phyloP scores from a whole-genome alignment of 2,329 filamentous ascomycete species.

The Xylariaceae sp. region DNA sequence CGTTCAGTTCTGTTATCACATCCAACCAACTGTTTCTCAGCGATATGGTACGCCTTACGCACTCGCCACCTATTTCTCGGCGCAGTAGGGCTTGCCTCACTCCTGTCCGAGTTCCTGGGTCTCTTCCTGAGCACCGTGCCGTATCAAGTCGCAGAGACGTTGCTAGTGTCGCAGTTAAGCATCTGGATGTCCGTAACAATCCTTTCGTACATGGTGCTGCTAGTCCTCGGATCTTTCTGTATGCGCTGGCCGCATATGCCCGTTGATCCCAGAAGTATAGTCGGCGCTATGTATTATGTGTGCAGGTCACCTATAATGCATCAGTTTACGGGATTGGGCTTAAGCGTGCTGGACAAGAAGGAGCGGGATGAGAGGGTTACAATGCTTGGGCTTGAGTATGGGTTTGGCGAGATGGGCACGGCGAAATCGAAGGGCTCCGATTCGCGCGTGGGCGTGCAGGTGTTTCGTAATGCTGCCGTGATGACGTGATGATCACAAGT shows the following conservation, averaged over 20 bases:
- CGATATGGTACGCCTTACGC: slow-evolving; percentile 5
- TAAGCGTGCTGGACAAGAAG: slow-evolving; percentile 5
- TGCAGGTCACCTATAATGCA: slow-evolving; percentile 8
- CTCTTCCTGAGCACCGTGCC: slow-evolving; percentile 38
- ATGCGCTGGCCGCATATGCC: slow-evolving; percentile 35
- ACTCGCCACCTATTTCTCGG: slow-evolving; percentile 10
- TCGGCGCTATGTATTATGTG: slow-evolving; percentile 34
- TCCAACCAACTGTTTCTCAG: slow-evolving; percentile 13
- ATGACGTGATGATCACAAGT: too few relatives aligned
- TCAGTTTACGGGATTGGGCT: slow-evolving; percentile 6
- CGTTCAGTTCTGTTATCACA: slow-evolving; percentile 6
- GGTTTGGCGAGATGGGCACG: slow-evolving; percentile 5
- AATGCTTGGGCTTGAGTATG: slow-evolving; percentile 5
- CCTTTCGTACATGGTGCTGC: slow-evolving; percentile 34
- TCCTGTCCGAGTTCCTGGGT: slow-evolving; percentile 14
- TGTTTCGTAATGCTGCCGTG: too few relatives aligned
- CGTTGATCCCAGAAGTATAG: slow-evolving; percentile 34
- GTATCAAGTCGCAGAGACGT: slow-evolving; percentile 35
- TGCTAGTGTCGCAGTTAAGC: slow-evolving; percentile 29
- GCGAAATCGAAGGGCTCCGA: too few relatives aligned
- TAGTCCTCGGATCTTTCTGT: slow-evolving; percentile 32
- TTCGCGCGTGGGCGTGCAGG: too few relatives aligned
- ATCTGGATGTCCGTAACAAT: slow-evolving; percentile 32
- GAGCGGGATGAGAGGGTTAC: slow-evolving; percentile 8
- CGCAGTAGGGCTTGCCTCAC: slow-evolving; percentile 5